Evolutionary conservation across 371 early-diverging fungal genomes (phyloP), one percentile per base, ranked within the genome.

Genomic region (Funneliformis caledonium): DNA sequence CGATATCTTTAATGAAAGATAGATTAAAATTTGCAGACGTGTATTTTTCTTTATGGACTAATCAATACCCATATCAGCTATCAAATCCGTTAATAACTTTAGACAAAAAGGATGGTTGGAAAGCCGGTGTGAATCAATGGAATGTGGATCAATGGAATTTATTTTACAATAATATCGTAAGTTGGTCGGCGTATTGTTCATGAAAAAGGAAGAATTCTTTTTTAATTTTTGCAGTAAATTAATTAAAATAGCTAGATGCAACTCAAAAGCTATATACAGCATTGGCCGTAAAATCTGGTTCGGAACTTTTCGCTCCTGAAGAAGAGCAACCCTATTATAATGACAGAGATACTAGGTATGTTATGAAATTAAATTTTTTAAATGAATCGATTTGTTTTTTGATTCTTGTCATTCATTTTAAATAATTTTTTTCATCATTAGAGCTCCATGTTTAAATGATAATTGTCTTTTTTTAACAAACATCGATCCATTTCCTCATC

Each of bases 1-100:
- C 88, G 77, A 86, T 85, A 10, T 87, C 87, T 0, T 69, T 91
- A 14, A 83, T 81, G 1, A 90, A 89, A 81, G 88, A 89, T 22
- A 85, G 86, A 37, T 81, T 90, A 33, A 84, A 86, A 33, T 83
- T 88, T 72, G 88, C 89, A 37, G 92, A 92, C 60, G 86, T 86
- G 81, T 92, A 89, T 80, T 92, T 92, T 81, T 85, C 90, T 22
- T 85, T 92, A 33, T 92, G 91, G 91, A 89, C 88, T 47, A 92
- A 92, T 70, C 91, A 91, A 67, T 92, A 90, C 73, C 92, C 92
- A 14, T 92, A 89, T 84, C 84, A 90, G 50, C 81, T 92, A 10
- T 85, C 87, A 67, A 89, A 89, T 73, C 88, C 89, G 1, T 84
- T 90, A 16, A 87, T 82, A 8, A 85, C 87, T 4, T 73, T 87